These are phyloP conservation scores for Linnemannia hyalina DNA, from an alignment of 192 early-diverging fungal species.

Conservation along the genomic window DNA sequence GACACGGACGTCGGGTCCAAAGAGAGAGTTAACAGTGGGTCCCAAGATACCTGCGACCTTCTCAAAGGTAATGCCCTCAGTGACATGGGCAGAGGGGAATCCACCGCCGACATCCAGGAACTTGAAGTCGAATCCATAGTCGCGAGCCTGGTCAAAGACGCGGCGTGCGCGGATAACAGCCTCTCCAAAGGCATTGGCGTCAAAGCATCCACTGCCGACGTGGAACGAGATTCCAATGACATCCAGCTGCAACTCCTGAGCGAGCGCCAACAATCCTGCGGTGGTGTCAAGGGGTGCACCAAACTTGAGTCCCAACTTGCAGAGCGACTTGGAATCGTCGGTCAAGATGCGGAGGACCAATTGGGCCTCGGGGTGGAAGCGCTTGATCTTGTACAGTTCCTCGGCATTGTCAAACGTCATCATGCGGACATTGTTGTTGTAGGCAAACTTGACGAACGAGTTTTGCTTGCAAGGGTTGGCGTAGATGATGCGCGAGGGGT, in stretches of 20 bases:
- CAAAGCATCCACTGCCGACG: constrained; percentile 95
- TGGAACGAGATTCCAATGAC: constrained; percentile 96
- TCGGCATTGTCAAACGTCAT: constrained; percentile 99
- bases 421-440: constrained; percentile 79
- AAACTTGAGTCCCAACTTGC: constrained; percentile 97
- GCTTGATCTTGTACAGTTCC: constrained; percentile 95
- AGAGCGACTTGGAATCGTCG: constrained; percentile 93
- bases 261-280: constrained; percentile 75
- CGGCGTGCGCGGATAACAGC: constrained; percentile 87
- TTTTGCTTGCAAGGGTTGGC: constrained; percentile 99
- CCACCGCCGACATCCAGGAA: constrained; percentile 95
- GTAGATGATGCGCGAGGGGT: constrained; percentile 89
- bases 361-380: constrained; percentile 83
- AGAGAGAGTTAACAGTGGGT: constrained; percentile 82
- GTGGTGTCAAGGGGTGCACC: constrained; percentile 86
- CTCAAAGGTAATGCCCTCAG: constrained; percentile 85
- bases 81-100: constrained; percentile 87
- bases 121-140: constrained; percentile 79
- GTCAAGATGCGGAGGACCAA: constrained; percentile 95
- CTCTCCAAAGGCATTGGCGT: constrained; percentile 89
- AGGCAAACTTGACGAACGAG: constrained; percentile 92
- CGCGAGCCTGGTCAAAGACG: constrained; percentile 91
- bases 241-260: constrained; percentile 83
- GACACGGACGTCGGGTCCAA: constrained; percentile 88
- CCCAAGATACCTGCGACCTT: constrained; percentile 84